A percentile compares a stretch with the other conserved stretches of the same genome.
These are phyloP conservation scores for Xylaria bambusicola DNA, from an alignment of 495 filamentous ascomycete genomes.

Conservation along the genomic window DNA sequence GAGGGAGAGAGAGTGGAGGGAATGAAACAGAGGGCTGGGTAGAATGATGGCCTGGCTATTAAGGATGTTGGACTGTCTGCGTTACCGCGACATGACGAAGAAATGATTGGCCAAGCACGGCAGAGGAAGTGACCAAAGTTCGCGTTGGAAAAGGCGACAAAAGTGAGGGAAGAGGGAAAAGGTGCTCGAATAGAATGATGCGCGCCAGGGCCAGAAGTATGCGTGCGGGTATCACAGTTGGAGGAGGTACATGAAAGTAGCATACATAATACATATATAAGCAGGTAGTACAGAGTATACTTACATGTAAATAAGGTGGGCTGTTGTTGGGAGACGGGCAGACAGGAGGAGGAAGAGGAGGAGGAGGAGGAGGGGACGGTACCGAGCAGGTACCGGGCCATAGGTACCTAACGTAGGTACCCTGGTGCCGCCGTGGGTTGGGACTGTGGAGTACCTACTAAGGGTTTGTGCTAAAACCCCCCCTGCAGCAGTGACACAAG, in stretches of 20 bases:
- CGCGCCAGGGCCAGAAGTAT: neutral
- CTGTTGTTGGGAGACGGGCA: neutral
- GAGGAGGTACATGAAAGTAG: neutral
- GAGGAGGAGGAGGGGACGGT: neutral
- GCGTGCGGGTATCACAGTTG: no score
- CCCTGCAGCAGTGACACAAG: conserved; percentile 13
- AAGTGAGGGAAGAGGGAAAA: conserved; percentile 3
- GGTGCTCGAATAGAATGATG: conserved; percentile 5
- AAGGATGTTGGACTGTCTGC: neutral
- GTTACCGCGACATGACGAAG: neutral
- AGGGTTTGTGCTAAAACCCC: conserved; percentile 7
- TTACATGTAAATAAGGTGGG: no score
- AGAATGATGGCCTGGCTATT: neutral
- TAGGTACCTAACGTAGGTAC: no score
- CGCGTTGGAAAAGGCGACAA: conserved; percentile 1
- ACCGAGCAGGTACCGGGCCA: neutral
- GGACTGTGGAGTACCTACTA: neutral
- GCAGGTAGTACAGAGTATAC: no score
- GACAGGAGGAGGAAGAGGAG: neutral
- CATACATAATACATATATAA: no score
- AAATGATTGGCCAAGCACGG: neutral
- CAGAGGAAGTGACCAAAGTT: conserved; percentile 1
- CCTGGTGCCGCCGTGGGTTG: neutral
- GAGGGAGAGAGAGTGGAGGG: neutral
- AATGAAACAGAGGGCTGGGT: neutral